Base-by-base conservation (phyloP, 2,329 filamentous ascomycete species). In the Colletotrichum sp. region DNA sequence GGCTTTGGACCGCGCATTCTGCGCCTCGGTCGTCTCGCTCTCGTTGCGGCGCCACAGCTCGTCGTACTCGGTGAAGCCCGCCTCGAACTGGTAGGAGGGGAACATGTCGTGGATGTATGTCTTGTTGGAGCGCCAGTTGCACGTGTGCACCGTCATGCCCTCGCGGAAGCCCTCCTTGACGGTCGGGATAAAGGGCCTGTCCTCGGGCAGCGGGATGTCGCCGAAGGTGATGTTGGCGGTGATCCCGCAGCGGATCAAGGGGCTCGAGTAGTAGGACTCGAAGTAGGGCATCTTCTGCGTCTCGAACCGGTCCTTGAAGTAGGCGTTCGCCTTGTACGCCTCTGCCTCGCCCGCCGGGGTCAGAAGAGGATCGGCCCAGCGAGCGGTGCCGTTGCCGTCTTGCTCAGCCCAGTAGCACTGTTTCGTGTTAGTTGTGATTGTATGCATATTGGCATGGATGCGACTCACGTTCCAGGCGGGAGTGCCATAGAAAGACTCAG, bases 91-190 rank as follows among this genome's bases (percentile, higher is more conserved):
- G 80, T 89, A 93, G 2, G 78, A 81, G 0, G 91, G 92, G 65
- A 91, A 91, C 6, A 87, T 85, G 4, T 83, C 77, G 18, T 84
- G 83, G 77, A 95, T 92, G 74, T 88, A 87, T 1, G 88, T 87
- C 79, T 87, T 89, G 79, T 84, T 89, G 26, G 89, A 89, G 12
- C 93, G 88, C 34, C 90, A 88, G 83, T 95, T 92, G 81, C 94
- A 95, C 0, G 93, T 94, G 81, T 94, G 93, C 57, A 92, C 90
- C 70, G 89, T 92, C 71, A 95, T 90, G 3, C 90, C 90, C 82
- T 95, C 94, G 34, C 93, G 88, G 78, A 95, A 86, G 44, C 89
- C 82, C 79, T 95, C 93, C 83, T 94, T 94, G 77, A 95, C 84
- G 2, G 86, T 85, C 0, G 92, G 93, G 3, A 83, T 82, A 78